Evolutionary conservation across 108 stramenopile species (phyloP), one percentile per base, ranked within the genome.

Genomic region (Skeletonema costatum): DNA sequence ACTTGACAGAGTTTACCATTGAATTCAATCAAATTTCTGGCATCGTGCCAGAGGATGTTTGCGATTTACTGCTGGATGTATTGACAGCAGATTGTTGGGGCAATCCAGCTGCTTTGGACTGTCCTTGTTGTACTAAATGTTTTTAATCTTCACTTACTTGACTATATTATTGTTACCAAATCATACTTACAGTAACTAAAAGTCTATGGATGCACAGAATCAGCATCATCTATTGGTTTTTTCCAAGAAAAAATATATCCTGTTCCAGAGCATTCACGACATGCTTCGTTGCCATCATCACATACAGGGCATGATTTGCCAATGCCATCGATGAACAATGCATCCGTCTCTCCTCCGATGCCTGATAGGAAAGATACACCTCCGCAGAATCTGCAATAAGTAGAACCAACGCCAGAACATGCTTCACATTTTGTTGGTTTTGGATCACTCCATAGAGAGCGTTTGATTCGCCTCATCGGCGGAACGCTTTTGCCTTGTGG

Each of bases 41-140:
- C 29, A 61, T 74, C 9, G 32, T 80, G 25, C 62, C 61, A 41
- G 79, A 80, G 36, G 69, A 58, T 42, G 69, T 80, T 30, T 80
- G 79, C 41, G 79, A 80, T 33, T 56, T 80, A 46, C 48, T 80
- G 58, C 25, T 80, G 19, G 62, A 80, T 39, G 61, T 72, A 5
- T 56, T 80, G 35, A 69, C 79, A n/a, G 59, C 72, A 38, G 79
- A 80, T 80, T 80, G 79, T 44, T 80, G 79, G 79, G 79, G 79
- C 12, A 60, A 73, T 51, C 59, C 79, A 21, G 51, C 79, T 62
- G 73, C 50, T 74, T 68, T 80, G 3, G 79, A 80, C 21, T 80
- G 79, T 29, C 67, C 78, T 31, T 80, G 78, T 73, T 80, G 78
- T 61, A 72, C 78, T 17, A 59, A 65, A 66, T 80, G 78, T 30